Conservation (phyloP, 2,329 filamentous ascomycete species). For the Exophiala calicioides region DNA sequence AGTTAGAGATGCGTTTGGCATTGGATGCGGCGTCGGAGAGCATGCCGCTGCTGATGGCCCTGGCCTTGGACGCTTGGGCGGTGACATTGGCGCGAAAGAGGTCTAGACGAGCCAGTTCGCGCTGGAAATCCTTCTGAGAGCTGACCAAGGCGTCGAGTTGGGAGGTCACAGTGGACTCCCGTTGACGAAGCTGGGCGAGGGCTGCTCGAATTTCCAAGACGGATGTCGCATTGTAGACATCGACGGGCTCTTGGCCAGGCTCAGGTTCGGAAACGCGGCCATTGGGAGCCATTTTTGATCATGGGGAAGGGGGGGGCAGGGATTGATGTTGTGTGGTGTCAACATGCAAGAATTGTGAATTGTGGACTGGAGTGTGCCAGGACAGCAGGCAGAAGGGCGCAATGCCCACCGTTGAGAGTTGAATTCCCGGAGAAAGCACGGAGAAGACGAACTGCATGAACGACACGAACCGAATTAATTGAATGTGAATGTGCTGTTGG, state of each 20-base stretch:
- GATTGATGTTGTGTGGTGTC: too few relatives aligned
- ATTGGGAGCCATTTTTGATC: constrained; percentile 19
- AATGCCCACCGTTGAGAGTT: too few relatives aligned
- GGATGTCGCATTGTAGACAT: constrained; percentile 70
- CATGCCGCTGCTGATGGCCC: constrained; percentile 86
- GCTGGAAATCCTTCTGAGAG: constrained; percentile 81
- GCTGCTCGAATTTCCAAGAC: constrained; percentile 77
- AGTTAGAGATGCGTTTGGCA: constrained; percentile 78
- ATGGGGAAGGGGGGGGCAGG: too few relatives aligned
- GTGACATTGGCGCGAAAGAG: constrained; percentile 84
- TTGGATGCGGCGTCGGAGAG: constrained; percentile 82
- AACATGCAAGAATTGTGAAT: too few relatives aligned
- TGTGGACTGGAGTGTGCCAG: too few relatives aligned
- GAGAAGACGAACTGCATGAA: too few relatives aligned
- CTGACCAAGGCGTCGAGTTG: constrained; percentile 75
- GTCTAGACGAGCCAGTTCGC: constrained; percentile 84
- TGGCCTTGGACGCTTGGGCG: constrained; percentile 79
- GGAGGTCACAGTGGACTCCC: constrained; percentile 72
- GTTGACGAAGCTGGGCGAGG: constrained; percentile 71
- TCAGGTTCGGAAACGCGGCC: constrained; percentile 17
- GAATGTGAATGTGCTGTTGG: too few relatives aligned
- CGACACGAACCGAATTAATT: too few relatives aligned
- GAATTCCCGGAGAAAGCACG: too few relatives aligned
- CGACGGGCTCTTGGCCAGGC: constrained; percentile 22
- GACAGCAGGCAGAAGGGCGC: too few relatives aligned